Evolutionary conservation across 257 asterid species (phyloP).

Genomic region (Rehmannia glutinosa): DNA sequence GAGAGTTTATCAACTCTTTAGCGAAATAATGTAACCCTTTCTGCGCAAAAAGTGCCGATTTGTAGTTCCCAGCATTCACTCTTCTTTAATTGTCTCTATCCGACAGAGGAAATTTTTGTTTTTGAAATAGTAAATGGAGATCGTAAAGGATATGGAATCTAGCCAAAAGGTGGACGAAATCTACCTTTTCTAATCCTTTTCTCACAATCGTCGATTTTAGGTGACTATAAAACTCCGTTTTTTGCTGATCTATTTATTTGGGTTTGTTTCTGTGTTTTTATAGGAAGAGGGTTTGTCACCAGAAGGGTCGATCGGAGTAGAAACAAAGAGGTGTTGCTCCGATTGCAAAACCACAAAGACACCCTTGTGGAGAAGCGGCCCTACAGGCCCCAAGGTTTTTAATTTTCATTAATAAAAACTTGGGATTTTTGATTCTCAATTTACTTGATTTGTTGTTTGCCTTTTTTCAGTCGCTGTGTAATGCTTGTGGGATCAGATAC

Average conservation of each 20-base stretch:
- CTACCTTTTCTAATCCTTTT: not conserved
- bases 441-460: not conserved
- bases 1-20: not conserved
- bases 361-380: slow-evolving; percentile 82
- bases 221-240: no score
- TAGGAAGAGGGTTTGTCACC: slow-evolving; percentile 33
- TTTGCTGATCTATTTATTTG: no score
- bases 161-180: slow-evolving; percentile 29
- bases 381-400: slow-evolving; percentile 65
- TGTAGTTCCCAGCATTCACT: not conserved
- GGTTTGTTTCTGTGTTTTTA: not conserved
- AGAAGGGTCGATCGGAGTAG: slow-evolving; percentile 15
- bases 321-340: slow-evolving; percentile 40
- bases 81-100: not conserved
- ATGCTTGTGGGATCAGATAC: slow-evolving; percentile 69
- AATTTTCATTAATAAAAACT: not conserved
- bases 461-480: slow-evolving; percentile 54
- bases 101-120: no score
- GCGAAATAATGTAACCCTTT: not conserved
- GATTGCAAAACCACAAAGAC: slow-evolving; percentile 67
- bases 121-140: not conserved
- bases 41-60: not conserved
- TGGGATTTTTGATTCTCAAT: not conserved
- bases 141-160: slow-evolving; percentile 30
- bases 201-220: no score